Base-by-base conservation (phyloP, 768 basidiomycete genomes). In the Coprinopsis cinerea region DNA sequence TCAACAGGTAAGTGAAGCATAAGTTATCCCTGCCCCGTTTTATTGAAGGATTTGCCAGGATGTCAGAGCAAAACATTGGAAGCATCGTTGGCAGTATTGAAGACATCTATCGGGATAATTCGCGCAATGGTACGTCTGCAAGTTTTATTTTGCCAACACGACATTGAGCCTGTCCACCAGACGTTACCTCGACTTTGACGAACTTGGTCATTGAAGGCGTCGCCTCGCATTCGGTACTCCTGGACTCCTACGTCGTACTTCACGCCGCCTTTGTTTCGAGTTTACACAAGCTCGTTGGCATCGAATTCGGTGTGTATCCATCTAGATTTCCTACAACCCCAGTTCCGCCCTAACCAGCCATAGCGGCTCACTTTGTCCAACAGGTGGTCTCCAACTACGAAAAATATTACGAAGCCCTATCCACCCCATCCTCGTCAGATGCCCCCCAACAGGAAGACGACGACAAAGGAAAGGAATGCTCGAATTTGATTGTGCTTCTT, bases 21-120 rank as follows among this genome's bases (percentile, higher is more conserved):
- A 15, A 3, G 13, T 18, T 43, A 18, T 13, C 27, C 44, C 27
- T 34, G 44, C 27, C 28, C 34, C 11, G 27, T 28, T 14, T 45
- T 27, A 3, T 32, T 26, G 2, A 43, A 4, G 30, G 26, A 43
- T 24, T 40, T 30, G 22, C 34, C 55, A 93, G 92, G 55, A 76
- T 95, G 82, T 91, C 85, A 55, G 94, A 97, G 65, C 87, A 86
- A 61, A 96, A 94, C 54, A 85, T 95, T 49, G 71, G 77, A 2
- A 75, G 78, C 0, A 88, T 95, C 23, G 59, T 94, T 15, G 79
- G 79, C 36, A 77, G 78, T 32, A 69, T 93, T 13, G 92, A 94
- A 59, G 81, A 77, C 2, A 61, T 89, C 10, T 95, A 93, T 61
- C 75, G 88, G 46, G 79, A 80, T 23, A 68, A 92, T 64, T 72